Evolutionary conservation across 768 basidiomycete genomes (phyloP).

Genomic region (Hericium alpestre): DNA sequence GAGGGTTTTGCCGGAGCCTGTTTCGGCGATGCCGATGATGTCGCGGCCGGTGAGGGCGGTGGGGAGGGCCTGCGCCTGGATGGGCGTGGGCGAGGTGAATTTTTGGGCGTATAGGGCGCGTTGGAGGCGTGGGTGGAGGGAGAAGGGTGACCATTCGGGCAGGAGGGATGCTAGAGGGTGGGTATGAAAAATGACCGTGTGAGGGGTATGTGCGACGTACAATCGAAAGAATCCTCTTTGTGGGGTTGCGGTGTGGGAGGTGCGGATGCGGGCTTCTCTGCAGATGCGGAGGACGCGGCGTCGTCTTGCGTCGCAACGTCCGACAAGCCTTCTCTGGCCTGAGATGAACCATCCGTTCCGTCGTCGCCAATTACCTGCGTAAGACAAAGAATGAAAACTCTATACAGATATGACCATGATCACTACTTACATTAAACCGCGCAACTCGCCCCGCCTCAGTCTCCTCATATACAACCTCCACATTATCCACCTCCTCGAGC

Average conservation of each 20-base stretch:
- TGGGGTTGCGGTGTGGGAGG: neutral
- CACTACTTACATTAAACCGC: slow-evolving; percentile 59
- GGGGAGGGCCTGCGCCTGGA: slow-evolving; percentile 70
- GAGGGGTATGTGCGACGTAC: slow-evolving; percentile 22
- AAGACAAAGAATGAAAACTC: too few species aligned
- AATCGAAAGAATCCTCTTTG: slow-evolving; percentile 26
- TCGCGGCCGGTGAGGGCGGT: slow-evolving; percentile 53
- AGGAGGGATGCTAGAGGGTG: slow-evolving; percentile 40
- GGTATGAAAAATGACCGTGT: neutral
- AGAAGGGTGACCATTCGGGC: slow-evolving; percentile 62
- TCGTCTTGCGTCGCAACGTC: too few species aligned
- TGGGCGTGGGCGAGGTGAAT: slow-evolving; percentile 72
- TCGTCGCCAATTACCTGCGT: too few species aligned
- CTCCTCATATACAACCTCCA: slow-evolving; percentile 79
- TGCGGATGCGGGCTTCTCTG: neutral
- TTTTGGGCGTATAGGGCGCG: slow-evolving; percentile 48
- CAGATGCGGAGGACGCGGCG: too few species aligned
- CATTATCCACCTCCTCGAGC: slow-evolving; percentile 86
- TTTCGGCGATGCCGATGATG: slow-evolving; percentile 89
- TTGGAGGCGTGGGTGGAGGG: slow-evolving; percentile 56
- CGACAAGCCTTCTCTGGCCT: too few species aligned
- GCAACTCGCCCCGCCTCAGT: slow-evolving; percentile 58
- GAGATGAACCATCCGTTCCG: too few species aligned
- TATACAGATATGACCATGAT: neutral
- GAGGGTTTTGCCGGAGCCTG: slow-evolving; percentile 97